These are phyloP conservation scores for Dipodascus albidus DNA, from an alignment of 805 yeast genomes.

Conservation along the genomic window DNA sequence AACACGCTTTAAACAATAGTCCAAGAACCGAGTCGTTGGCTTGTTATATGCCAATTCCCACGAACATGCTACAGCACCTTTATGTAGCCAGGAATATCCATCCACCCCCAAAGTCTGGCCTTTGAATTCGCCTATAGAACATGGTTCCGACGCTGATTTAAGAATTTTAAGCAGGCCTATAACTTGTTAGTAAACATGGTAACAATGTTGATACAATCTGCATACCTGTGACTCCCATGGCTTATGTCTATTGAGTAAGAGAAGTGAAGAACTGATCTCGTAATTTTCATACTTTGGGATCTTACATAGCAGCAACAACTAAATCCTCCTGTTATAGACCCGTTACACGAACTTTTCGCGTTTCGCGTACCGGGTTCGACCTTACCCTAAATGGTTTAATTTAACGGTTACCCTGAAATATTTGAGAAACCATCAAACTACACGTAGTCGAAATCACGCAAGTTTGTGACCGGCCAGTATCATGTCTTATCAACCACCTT, in stretches of 20 bases:
- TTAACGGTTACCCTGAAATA: background rate
- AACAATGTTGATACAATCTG: no score
- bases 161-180: slow-evolving; percentile 69
- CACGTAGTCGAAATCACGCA: no score
- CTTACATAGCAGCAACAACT: no score
- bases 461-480: background rate
- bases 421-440: no score
- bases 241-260: background rate
- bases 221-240: slow-evolving; percentile 14
- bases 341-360: background rate
- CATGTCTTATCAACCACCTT: background rate
- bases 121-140: slow-evolving; percentile 45
- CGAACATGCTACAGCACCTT: slow-evolving; percentile 74
- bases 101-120: slow-evolving; percentile 87
- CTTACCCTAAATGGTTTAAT: background rate
- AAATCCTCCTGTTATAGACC: background rate
- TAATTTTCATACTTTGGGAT: no score
- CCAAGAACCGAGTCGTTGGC: slow-evolving; percentile 54
- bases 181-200: no score
- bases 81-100: slow-evolving; percentile 93
- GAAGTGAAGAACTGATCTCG: no score
- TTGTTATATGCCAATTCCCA: slow-evolving; percentile 60
- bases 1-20: slow-evolving; percentile 55
- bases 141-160: slow-evolving; percentile 57
- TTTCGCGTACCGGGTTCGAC: background rate